Evolutionary conservation across 106 monocot species (phyloP).

Genomic region (Dendrobium huoshanense): DNA sequence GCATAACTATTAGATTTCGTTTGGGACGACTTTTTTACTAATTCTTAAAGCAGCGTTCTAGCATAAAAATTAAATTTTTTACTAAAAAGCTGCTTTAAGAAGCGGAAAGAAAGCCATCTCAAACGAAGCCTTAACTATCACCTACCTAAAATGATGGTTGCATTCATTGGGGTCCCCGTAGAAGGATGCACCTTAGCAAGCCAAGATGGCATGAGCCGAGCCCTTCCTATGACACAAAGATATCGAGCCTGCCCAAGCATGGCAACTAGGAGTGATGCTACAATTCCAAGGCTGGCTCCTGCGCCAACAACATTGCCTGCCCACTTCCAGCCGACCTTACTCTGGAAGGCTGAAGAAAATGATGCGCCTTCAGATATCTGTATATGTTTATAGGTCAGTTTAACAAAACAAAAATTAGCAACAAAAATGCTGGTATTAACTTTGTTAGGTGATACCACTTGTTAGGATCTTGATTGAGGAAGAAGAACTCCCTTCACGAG

Average conservation of each 20-base stretch:
- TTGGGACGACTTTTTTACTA: no score
- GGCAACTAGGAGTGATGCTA: slow-evolving; percentile 70
- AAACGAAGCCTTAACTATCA: not conserved
- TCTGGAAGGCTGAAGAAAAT: slow-evolving; percentile 49
- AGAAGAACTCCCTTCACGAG: no score
- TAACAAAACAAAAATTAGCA: not conserved
- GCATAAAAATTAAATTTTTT: no score
- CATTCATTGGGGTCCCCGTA: slow-evolving; percentile 65
- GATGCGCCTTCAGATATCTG: slow-evolving; percentile 46
- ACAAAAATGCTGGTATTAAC: not conserved
- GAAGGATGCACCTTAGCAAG: slow-evolving; percentile 75
- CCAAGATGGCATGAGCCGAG: slow-evolving; percentile 51
- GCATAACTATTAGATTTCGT: no score
- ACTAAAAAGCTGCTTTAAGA: no score
- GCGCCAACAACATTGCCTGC: slow-evolving; percentile 52
- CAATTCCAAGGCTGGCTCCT: slow-evolving; percentile 60
- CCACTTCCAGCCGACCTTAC: slow-evolving; percentile 50
- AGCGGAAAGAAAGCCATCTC: no score
- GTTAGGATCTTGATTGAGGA: no score
- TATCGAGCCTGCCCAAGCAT: slow-evolving; percentile 75
- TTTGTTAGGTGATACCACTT: no score
- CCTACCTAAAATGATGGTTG: slow-evolving; percentile 65
- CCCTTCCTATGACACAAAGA: slow-evolving; percentile 58
- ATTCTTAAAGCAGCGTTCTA: no score
- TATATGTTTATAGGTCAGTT: not conserved